phyloP scores from a whole-genome alignment of 1,284 basidiomycete genomes.

The Fistulinella staudtii region DNA sequence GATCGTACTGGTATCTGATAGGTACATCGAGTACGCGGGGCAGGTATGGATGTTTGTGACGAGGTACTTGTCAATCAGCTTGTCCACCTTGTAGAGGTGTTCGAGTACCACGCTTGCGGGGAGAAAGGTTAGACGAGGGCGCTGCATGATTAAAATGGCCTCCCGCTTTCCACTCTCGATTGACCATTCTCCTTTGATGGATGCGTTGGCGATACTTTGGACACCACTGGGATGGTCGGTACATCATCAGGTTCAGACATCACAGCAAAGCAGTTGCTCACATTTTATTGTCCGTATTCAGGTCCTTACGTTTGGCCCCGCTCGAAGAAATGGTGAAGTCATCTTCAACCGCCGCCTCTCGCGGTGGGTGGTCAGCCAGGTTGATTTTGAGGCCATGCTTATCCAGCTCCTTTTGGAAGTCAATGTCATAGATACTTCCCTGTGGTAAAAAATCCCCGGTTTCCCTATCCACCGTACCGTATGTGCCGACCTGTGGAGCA shows the following conservation, averaged over 20 bases:
- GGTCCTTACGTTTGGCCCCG: constrained; percentile 6
- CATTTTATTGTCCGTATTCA: constrained; percentile 6
- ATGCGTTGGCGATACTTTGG: constrained; percentile 5
- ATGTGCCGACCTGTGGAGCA: constrained; percentile 26
- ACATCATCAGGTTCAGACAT: not conserved
- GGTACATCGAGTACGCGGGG: constrained; percentile 24
- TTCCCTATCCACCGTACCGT: constrained; percentile 21
- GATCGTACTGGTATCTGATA: constrained; percentile 26
- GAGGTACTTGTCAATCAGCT: constrained; percentile 17
- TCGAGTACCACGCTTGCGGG: constrained; percentile 16
- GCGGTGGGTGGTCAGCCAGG: constrained; percentile 17
- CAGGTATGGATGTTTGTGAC: constrained; percentile 20
- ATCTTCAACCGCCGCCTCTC: constrained; percentile 16
- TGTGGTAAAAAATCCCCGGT: constrained; percentile 20
- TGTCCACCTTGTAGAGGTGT: constrained; percentile 18
- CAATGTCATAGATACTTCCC: constrained; percentile 28
- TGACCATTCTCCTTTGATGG: constrained; percentile 18
- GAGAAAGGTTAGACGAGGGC: constrained; percentile 18
- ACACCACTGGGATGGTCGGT: constrained; percentile 4
- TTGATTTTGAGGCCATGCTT: constrained; percentile 10
- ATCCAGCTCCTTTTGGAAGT: constrained; percentile 21
- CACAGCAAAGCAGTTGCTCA: constrained; percentile 7
- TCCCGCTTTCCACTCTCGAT: constrained; percentile 17
- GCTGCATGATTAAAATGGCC: constrained; percentile 22
- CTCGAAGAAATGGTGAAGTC: constrained; percentile 22